phyloP scores from a whole-genome alignment of 1,284 basidiomycete genomes.

The Naganishia sp. region DNA sequence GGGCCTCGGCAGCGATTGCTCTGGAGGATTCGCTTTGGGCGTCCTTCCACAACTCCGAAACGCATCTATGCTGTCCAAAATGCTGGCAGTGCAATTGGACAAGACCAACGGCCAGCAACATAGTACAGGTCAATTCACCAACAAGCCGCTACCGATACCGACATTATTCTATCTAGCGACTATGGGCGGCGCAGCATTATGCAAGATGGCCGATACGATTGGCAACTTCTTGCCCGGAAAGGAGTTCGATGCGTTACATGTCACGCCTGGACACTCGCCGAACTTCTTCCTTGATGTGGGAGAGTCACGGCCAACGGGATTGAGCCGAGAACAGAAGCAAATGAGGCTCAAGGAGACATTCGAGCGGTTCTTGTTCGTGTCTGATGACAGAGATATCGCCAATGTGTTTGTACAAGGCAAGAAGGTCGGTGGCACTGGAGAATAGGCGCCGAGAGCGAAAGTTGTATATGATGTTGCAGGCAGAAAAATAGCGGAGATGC shows the following conservation, averaged over 20 bases:
- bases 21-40: constrained; percentile 82
- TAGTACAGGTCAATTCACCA: constrained; percentile 44
- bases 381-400: constrained; percentile 83
- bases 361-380: constrained; percentile 60
- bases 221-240: constrained; percentile 80
- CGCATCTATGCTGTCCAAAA: constrained; percentile 80
- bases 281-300: constrained; percentile 62
- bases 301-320: constrained; percentile 12
- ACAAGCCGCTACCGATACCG: constrained; percentile 66
- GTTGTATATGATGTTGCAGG: background rate
- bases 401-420: constrained; percentile 82
- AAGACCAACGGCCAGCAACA: constrained; percentile 24
- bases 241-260: constrained; percentile 85
- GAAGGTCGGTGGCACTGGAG: constrained; percentile 66
- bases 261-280: constrained; percentile 65
- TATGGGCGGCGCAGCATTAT: constrained; percentile 84
- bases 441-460: background rate
- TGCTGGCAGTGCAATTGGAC: constrained; percentile 55
- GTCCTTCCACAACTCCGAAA: constrained; percentile 80
- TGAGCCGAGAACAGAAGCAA: constrained; percentile 40
- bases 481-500: background rate
- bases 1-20: constrained; percentile 86
- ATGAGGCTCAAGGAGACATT: constrained; percentile 44
- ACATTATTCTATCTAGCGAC: constrained; percentile 89
- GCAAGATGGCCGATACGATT: constrained; percentile 67